These are phyloP conservation scores for Hortaea werneckii DNA, from an alignment of 2,329 filamentous ascomycete genomes.

Conservation along the genomic window DNA sequence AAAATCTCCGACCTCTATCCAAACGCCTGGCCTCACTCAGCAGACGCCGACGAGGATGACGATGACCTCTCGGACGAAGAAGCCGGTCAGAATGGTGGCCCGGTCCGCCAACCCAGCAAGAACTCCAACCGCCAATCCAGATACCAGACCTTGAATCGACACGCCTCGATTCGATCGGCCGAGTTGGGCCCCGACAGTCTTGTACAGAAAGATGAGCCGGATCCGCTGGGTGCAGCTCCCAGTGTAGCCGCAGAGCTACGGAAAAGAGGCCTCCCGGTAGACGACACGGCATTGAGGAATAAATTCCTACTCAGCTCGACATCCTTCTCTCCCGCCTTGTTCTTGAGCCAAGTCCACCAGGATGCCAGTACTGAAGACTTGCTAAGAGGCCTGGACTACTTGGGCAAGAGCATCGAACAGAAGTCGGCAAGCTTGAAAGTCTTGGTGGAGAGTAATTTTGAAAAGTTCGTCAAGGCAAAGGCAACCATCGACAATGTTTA, in stretches of 20 bases:
- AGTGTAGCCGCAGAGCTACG: constrained; percentile 77
- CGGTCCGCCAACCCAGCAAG: constrained; percentile 14
- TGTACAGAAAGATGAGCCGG: constrained; percentile 83
- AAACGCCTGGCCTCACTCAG: constrained; percentile 63
- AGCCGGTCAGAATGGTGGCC: background rate
- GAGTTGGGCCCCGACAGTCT: constrained; percentile 55
- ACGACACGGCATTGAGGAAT: constrained; percentile 63
- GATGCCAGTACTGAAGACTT: constrained; percentile 74
- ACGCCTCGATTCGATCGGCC: constrained; percentile 58
- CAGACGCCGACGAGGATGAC: constrained; percentile 33
- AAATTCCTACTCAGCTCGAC: constrained; percentile 93
- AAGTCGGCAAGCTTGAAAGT: constrained; percentile 96
- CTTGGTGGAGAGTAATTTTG: constrained; percentile 94
- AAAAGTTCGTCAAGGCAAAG: constrained; percentile 94
- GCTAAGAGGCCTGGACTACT: constrained; percentile 69
- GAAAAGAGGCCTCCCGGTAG: constrained; percentile 65
- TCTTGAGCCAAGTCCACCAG: constrained; percentile 84
- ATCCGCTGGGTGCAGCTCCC: constrained; percentile 77
- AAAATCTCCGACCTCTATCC: constrained; percentile 71
- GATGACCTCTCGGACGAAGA: constrained; percentile 20
- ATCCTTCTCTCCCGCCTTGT: constrained; percentile 83
- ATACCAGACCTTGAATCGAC: constrained; percentile 74
- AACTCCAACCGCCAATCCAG: constrained; percentile 58
- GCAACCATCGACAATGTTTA: constrained; percentile 98
- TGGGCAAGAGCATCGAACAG: constrained; percentile 89